phyloP scores from a whole-genome alignment of 495 filamentous ascomycete species.

The Xylaria cubensis region DNA sequence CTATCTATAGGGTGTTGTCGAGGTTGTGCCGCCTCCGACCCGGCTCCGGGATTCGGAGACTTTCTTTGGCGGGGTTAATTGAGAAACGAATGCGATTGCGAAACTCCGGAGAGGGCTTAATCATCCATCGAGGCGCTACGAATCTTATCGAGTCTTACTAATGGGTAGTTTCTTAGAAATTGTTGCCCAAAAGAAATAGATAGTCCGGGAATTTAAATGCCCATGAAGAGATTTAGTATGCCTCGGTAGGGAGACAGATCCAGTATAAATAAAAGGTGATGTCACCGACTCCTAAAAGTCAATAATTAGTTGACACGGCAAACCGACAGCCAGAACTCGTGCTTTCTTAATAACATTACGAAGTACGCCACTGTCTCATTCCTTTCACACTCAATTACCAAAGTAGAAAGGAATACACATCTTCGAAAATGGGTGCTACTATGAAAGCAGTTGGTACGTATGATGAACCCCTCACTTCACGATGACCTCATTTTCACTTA shows the following conservation, averaged over 20 bases:
- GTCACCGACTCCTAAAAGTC: not conserved
- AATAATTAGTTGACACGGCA: not conserved
- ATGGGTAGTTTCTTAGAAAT: not conserved
- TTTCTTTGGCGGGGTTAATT: not conserved
- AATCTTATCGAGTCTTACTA: conserved; percentile 6
- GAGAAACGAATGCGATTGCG: conserved; percentile 2
- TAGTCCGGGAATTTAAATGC: not conserved
- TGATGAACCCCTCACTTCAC: conserved; percentile 16
- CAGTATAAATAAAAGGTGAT: conserved; percentile 5
- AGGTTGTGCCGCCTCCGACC: conserved; percentile 1
- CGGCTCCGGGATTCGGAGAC: conserved; percentile 14
- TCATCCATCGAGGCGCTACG: not conserved
- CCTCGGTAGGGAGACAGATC: not conserved
- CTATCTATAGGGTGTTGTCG: not conserved
- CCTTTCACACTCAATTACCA: not conserved
- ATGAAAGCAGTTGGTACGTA: conserved; percentile 45
- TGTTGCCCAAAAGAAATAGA: not conserved
- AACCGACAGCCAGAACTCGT: not conserved
- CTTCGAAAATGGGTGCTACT: conserved; percentile 29
- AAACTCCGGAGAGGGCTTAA: not conserved
- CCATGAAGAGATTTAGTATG: not conserved
- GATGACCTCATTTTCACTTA: not conserved
- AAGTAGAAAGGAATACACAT: not conserved
- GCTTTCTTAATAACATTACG: not conserved
- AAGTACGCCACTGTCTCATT: not conserved